Base-by-base conservation (phyloP, 2,329 filamentous ascomycete genomes). In the Escovopsis sp. region DNA sequence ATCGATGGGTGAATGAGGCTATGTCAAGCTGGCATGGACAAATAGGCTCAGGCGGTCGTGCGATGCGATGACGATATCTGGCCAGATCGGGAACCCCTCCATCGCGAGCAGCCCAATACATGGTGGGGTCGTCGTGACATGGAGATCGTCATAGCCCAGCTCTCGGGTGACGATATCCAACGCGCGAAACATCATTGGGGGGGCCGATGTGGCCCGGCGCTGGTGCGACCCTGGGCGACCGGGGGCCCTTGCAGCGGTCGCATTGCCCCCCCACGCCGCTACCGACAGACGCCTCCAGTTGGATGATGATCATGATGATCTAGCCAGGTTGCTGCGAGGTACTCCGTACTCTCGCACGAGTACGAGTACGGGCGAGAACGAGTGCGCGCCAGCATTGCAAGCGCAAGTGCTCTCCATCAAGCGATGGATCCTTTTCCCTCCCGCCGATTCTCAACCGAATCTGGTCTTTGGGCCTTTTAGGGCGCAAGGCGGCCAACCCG, bases 141-240 rank as follows among this genome's bases (percentile, higher is more conserved):
- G 21, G 21, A 31, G 25, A 38, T 34, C 39, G 39, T 40, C 39
- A 40, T 40, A 28, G 29, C 30, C 35, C 37, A 34, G 37, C 33
- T 35, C 35, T 29, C 38, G 35, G 27, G 29, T 30, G 33, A 18
- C 31, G 35, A 17, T 25, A 25, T 25, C 21, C 21, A 25, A 25
- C 8, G 8, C 8, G 21, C 21, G 21, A 25, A 11, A 25, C 21
- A 25, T 25, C 21, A 25, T 25, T 17, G 28, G 28, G 36, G 38
- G 38, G 10, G 26, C 18, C 30, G 27, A 38, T 13, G 19, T 28
- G 23, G 38, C 30, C 31, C 31, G 27, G 38, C 28, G 31, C 31
- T 28, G 25, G 35, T 33, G 27, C 26, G 36, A 29, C 27, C 33
- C 23, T 35, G 35, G 35, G 32, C 35, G 30, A 35, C 37, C 38